Evolutionary conservation across 495 filamentous ascomycete genomes (phyloP), one percentile per base, ranked within the genome.

Genomic region (Rostrohypoxylon terebratum): DNA sequence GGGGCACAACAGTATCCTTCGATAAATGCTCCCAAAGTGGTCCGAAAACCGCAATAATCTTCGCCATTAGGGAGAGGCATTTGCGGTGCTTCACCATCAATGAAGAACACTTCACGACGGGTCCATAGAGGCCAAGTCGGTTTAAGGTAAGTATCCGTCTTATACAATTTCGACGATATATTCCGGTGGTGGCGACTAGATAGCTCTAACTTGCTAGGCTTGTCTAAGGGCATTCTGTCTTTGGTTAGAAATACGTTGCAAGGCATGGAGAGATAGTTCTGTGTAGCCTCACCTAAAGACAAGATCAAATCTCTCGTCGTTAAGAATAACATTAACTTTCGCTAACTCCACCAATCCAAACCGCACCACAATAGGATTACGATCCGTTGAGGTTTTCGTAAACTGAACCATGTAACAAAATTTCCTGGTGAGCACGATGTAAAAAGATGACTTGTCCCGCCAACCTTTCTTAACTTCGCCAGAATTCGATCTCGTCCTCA

Each of bases 11-110:
- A 54, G 72, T 94, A 97, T 21, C 91, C 93, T 8, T 92, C 87
- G 67, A 93, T 92, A 77, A 97, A 97, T 14, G 94, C 96, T 44
- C 92, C 88, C 18, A 99, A 83, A 0, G 94, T 98, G 28, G 92
- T 88, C 72, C 92, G 91, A 75, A 97, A 90, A 69, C 90, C 91
- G 40, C 90, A 88, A 73, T 93, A 89, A 66, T 97, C 93, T 70
- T 96, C 90, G 33, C 88, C 85, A 25, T 89, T 79, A 58, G 86
- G 82, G 13, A 89, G 75, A 44, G 80, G 80, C 38, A 82, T 81
- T 3, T 80, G 76, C 36, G 81, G 79, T n/a, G 84, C 84, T n/a
- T 88, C 85, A 53, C 91, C 89, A 45, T 89, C 82, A 23, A 90
- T 83, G 18, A 86, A 86, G 62, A 92, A 87, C 4, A 94, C 79